These are phyloP conservation scores for Penstemon davidsonii DNA, from an alignment of 257 asterid genomes.

Conservation along the genomic window DNA sequence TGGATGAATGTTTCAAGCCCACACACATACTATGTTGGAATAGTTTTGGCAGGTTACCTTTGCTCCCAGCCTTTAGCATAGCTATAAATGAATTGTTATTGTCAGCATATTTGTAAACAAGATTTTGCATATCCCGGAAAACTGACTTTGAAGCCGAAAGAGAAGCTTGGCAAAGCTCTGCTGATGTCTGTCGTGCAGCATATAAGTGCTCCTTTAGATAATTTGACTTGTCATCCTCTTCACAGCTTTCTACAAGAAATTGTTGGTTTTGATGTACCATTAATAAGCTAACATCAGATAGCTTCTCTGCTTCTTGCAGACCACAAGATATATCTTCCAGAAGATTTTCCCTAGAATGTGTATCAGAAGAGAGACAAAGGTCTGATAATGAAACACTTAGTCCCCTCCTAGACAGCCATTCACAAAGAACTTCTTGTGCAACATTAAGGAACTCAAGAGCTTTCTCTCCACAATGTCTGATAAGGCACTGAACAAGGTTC, in stretches of 20 bases:
- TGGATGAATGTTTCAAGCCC: slow-evolving; percentile 81
- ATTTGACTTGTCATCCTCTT: slow-evolving; percentile 36
- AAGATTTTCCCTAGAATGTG: slow-evolving; percentile 56
- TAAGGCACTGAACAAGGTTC: slow-evolving; percentile 59
- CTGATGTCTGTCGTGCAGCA: slow-evolving; percentile 53
- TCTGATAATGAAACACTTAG: slow-evolving; percentile 84
- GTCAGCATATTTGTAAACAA: slow-evolving; percentile 61
- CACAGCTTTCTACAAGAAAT: slow-evolving; percentile 55
- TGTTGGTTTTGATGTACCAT: slow-evolving; percentile 55
- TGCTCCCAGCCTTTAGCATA: slow-evolving; percentile 96
- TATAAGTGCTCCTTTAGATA: slow-evolving; percentile 40
- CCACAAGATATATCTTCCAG: slow-evolving; percentile 70
- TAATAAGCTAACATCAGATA: slow-evolving; percentile 50
- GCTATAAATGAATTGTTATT: slow-evolving; percentile 58
- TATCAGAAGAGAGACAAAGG: slow-evolving; percentile 68
- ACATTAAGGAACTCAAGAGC: slow-evolving; percentile 53
- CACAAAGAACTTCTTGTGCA: slow-evolving; percentile 78
- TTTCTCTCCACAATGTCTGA: slow-evolving; percentile 47
- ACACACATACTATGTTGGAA: slow-evolving; percentile 93
- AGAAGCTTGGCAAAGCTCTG: slow-evolving; percentile 66
- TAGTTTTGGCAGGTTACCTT: slow-evolving; percentile 80
- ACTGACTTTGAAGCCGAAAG: slow-evolving; percentile 68
- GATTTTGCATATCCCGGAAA: slow-evolving; percentile 63
- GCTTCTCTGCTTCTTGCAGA: slow-evolving; percentile 69
- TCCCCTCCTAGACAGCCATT: slow-evolving; percentile 84